Percentiles rank a stretch among this genome's conserved stretches.
Evolutionary conservation across 2,329 filamentous ascomycete species (phyloP).

Genomic region (Colletotrichum zoysiae): DNA sequence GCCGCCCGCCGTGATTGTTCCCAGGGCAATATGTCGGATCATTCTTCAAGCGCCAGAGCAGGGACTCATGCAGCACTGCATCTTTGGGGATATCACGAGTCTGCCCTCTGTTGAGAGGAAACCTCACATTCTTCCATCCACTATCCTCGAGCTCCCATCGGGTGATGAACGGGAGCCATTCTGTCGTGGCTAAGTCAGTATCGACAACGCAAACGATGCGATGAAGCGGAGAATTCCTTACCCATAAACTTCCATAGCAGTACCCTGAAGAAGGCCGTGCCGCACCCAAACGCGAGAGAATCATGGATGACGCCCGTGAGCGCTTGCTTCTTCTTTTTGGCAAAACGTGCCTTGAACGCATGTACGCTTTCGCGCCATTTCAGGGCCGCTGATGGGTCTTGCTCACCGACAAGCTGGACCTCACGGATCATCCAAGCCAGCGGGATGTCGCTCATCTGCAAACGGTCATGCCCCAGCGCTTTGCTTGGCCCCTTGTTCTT

Average conservation of each 20-base stretch:
- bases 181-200: constrained; percentile 42
- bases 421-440: constrained; percentile 67
- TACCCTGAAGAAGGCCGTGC: constrained; percentile 54
- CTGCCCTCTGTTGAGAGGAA: constrained; percentile 53
- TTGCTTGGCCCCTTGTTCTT: constrained; percentile 49
- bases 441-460: constrained; percentile 63
- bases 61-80: constrained; percentile 55
- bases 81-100: constrained; percentile 55
- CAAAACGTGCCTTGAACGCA: constrained; percentile 46
- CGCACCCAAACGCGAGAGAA: constrained; percentile 53
- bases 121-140: constrained; percentile 52
- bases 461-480: constrained; percentile 49
- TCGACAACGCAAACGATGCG: accelerated
- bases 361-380: constrained; percentile 51
- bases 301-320: constrained; percentile 54
- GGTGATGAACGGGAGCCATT: constrained; percentile 55
- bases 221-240: constrained; percentile 44
- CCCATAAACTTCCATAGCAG: constrained; percentile 59
- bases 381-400: constrained; percentile 49
- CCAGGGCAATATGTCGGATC: constrained; percentile 47
- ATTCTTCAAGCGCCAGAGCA: constrained; percentile 51
- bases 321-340: constrained; percentile 47
- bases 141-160: constrained; percentile 55
- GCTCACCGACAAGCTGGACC: constrained; percentile 54
- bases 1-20: constrained; percentile 51